phyloP scores from a whole-genome alignment of 164 flowering plant species.

The Magnolia sinica region DNA sequence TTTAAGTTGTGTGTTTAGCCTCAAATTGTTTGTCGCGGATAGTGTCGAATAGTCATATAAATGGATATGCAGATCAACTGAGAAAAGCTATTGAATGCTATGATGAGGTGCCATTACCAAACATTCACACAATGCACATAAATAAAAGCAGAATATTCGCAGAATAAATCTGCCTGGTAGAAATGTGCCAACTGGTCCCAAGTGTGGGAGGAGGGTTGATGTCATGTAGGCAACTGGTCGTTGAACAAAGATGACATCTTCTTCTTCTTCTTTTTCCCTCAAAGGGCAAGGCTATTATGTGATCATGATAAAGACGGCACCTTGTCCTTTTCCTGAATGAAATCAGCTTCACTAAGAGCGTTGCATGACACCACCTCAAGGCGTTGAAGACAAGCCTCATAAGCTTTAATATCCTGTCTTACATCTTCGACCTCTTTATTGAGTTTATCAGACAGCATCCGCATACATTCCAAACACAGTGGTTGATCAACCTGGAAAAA shows the following conservation, averaged over 20 bases:
- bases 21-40: too few relatives aligned
- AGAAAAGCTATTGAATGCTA: too few relatives aligned
- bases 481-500: conserved; percentile 86
- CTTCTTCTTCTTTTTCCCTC: too few relatives aligned
- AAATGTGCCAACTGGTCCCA: too few relatives aligned
- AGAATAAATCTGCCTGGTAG: too few relatives aligned
- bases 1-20: too few relatives aligned
- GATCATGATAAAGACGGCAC: conserved; percentile 26
- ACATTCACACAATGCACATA: neutral
- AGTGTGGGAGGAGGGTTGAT: too few relatives aligned
- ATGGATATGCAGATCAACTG: too few relatives aligned
- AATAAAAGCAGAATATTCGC: neutral
- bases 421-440: conserved; percentile 99
- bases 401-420: conserved; percentile 84
- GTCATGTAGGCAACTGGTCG: too few relatives aligned
- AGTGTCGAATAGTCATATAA: too few relatives aligned
- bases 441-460: conserved; percentile 84
- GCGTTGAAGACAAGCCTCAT: conserved; percentile 87
- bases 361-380: conserved; percentile 75
- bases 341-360: conserved; percentile 88
- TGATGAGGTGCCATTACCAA: neutral
- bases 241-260: too few relatives aligned
- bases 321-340: conserved; percentile 85
- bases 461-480: conserved; percentile 94
- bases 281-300: too few relatives aligned